Evolutionary conservation across 768 basidiomycete genomes (phyloP).

Genomic region (Trametes meyenii): DNA sequence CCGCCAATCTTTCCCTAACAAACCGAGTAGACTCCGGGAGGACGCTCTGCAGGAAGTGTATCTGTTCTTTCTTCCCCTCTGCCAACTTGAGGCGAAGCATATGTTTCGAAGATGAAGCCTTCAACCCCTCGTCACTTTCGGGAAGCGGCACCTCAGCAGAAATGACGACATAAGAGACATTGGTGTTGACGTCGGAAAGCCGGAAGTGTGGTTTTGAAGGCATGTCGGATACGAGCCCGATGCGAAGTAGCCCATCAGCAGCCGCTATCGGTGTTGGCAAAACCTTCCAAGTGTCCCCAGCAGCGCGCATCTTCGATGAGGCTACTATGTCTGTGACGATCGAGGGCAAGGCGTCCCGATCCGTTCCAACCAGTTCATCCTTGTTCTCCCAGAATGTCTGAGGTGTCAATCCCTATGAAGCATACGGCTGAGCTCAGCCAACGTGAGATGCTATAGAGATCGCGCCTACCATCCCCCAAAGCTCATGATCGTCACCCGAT

Average conservation of each 20-base stretch:
- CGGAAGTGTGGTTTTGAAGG: slow-evolving; percentile 16
- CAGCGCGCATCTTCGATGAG: not conserved
- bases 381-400: slow-evolving; percentile 68
- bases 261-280: slow-evolving; percentile 38
- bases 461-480: slow-evolving; percentile 72
- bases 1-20: slow-evolving; percentile 42
- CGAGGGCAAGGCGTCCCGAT: slow-evolving; percentile 51
- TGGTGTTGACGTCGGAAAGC: slow-evolving; percentile 2
- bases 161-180: slow-evolving; percentile 37
- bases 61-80: slow-evolving; percentile 31
- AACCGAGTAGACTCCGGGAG: slow-evolving; percentile 55
- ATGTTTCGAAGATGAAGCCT: not conserved
- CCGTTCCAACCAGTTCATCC: slow-evolving; percentile 47
- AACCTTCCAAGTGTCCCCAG: slow-evolving; percentile 14
- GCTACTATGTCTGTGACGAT: slow-evolving; percentile 40
- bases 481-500: slow-evolving; percentile 92
- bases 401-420: slow-evolving; percentile 71
- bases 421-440: not conserved
- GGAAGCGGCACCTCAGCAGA: not conserved
- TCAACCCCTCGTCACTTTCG: not conserved
- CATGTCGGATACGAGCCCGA: slow-evolving; percentile 41
- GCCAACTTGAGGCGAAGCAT: slow-evolving; percentile 25
- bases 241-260: slow-evolving; percentile 44
- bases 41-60: slow-evolving; percentile 40
- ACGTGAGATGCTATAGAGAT: too few relatives aligned